Conservation (phyloP, 2,329 filamentous ascomycete genomes). For the Neobulgaria alba region DNA sequence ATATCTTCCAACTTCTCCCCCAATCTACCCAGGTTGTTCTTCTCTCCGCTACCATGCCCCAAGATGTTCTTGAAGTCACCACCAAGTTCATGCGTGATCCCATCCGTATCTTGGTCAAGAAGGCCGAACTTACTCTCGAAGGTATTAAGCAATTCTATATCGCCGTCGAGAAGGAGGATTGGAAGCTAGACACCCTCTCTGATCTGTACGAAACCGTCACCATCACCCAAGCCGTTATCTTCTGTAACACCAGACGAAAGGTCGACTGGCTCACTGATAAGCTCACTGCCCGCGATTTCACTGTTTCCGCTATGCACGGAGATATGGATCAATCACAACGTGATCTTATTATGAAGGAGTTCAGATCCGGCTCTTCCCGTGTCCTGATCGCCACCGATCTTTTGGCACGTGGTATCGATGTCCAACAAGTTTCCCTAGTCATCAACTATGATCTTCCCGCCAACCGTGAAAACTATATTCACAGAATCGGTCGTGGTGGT, state of each 20-base stretch:
- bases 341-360: slow-evolving; percentile 99
- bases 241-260: slow-evolving; percentile 99
- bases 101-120: slow-evolving; percentile 98
- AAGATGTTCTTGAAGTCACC: slow-evolving; percentile 98
- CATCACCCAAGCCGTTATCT: slow-evolving; percentile 99
- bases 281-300: slow-evolving; percentile 97
- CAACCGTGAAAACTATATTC: slow-evolving; percentile 99
- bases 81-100: slow-evolving; percentile 99
- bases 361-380: slow-evolving; percentile 96
- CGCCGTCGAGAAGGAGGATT: slow-evolving; percentile 99
- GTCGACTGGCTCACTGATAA: slow-evolving; percentile 99
- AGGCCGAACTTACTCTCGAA: slow-evolving; percentile 98
- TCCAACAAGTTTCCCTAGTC: slow-evolving; percentile 98
- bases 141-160: slow-evolving; percentile 99
- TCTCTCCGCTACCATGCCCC: slow-evolving; percentile 95
- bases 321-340: slow-evolving; percentile 98
- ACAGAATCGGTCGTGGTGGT: slow-evolving; percentile 98
- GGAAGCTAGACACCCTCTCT: slow-evolving; percentile 98
- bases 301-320: slow-evolving; percentile 98
- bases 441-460: slow-evolving; percentile 99
- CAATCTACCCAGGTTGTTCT: slow-evolving; percentile 98
- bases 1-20: slow-evolving; percentile 98
- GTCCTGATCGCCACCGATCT: slow-evolving; percentile 97
- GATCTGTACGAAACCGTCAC: slow-evolving; percentile 99
- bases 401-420: slow-evolving; percentile 98